phyloP scores from a whole-genome alignment of 2,329 filamentous ascomycete genomes.

The Elsinoe perseae region DNA sequence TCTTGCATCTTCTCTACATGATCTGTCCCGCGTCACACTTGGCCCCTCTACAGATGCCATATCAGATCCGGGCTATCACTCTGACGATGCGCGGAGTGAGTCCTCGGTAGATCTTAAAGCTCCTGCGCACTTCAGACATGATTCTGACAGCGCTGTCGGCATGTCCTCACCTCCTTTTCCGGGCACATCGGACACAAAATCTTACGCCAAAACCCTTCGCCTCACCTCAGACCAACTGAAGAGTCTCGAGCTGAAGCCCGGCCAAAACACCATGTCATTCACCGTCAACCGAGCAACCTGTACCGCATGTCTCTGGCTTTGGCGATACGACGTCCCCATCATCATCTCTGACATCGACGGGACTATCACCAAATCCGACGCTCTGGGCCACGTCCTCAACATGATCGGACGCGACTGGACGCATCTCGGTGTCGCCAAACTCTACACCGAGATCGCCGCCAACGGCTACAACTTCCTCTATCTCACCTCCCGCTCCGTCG shows the following conservation, averaged over 20 bases:
- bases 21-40: slow-evolving; percentile 40
- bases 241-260: slow-evolving; percentile 68
- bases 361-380: slow-evolving; percentile 77
- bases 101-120: slow-evolving; percentile 28
- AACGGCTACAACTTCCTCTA: slow-evolving; percentile 99
- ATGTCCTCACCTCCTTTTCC: slow-evolving; percentile 53
- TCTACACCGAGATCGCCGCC: slow-evolving; percentile 88
- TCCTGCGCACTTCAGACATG: slow-evolving; percentile 53
- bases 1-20: slow-evolving; percentile 30
- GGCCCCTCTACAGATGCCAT: slow-evolving; percentile 64
- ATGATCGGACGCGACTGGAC: slow-evolving; percentile 98
- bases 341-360: slow-evolving; percentile 98
- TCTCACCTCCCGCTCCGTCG: slow-evolving; percentile 85
- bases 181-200: slow-evolving; percentile 25
- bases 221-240: slow-evolving; percentile 94
- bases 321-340: slow-evolving; percentile 83
- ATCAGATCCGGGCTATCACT: slow-evolving; percentile 92
- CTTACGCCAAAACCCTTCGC: slow-evolving; percentile 88
- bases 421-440: slow-evolving; percentile 88
- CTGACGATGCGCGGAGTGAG: slow-evolving; percentile 62
- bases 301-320: slow-evolving; percentile 85
- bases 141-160: slow-evolving; percentile 62
- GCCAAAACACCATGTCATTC: slow-evolving; percentile 91
- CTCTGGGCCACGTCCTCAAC: slow-evolving; percentile 75
- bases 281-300: slow-evolving; percentile 94